Base-by-base conservation (phyloP, 140 eudicot genomes). In the Erigeron philadelphicus region DNA sequence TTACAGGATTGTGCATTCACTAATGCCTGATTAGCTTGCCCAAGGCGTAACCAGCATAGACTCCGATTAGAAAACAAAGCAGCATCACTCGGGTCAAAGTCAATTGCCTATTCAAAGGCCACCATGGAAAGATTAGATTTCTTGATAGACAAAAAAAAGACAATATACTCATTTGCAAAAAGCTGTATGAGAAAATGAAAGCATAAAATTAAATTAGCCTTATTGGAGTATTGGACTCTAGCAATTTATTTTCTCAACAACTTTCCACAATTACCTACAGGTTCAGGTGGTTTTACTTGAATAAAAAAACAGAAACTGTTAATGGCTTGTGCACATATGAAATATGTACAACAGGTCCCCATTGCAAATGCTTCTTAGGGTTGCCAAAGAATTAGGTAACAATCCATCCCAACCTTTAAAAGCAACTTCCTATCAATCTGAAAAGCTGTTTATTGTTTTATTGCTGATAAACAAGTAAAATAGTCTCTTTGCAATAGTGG, bases 11-110 rank as follows among this genome's bases (percentile, higher is more conserved):
- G 87, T 60, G 98, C 98, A 83, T 93, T 96, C 44, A 81, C 75
- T 60, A 89, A 82, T 15, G 98, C 98, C 53, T 80, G 88, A n/a
- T 86, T 95, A 72, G 95, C 86, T 84, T 93, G 96, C 38, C 98
- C 98, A 69, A 93, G 73, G n/a, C 93, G 90, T 49, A 89, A 43
- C 98, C 98, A 93, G 70, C 98, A 86, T 4, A 93, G 88, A 70
- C 98, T 93, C 76, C 98, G 82, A 79, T 93, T 93, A 11, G 98
- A 93, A 69, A 79, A 71, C 58, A 86, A 78, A 3, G 87, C 80
- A 35, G 84, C 98, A 76, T 93, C 96, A 65, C 72, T 83, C 2
- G 96, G 98, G 61, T 93, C 95, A 47, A 89, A 83, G 68, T 93
- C 96, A 67, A 86, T 86, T 52, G 98, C 98, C 98, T 92, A 88